A percentile compares a stretch with the other conserved stretches of the same genome.
Evolutionary conservation across 1,284 basidiomycete species (phyloP).

Genomic region (Pyrrhoderma noxium): DNA sequence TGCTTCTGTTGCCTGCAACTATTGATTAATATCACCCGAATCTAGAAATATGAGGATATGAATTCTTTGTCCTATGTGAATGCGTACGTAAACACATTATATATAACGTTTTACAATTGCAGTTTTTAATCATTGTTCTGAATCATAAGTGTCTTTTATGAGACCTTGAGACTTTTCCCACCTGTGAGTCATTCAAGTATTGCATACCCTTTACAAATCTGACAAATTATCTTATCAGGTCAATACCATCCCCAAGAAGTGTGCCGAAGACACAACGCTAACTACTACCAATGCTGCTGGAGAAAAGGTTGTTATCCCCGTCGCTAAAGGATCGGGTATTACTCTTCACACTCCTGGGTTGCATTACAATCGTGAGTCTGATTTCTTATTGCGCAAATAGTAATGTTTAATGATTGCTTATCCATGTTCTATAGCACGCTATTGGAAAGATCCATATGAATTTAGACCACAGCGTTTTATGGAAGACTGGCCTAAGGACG

Average conservation of each 20-base stretch:
- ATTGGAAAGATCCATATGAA: constrained; percentile 44
- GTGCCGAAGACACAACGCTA: constrained; percentile 39
- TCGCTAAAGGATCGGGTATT: constrained; percentile 39
- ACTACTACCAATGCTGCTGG: constrained; percentile 30
- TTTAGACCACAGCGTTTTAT: constrained; percentile 49
- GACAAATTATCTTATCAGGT: constrained; percentile 28
- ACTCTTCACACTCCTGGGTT: constrained; percentile 36
- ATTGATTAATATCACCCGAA: neutral
- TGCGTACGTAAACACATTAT: constrained; percentile 9
- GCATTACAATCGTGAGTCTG: constrained; percentile 35
- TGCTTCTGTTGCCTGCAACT: neutral
- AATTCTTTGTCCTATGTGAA: constrained; percentile 11
- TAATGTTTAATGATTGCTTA: neutral
- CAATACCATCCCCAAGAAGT: constrained; percentile 40
- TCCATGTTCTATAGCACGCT: constrained; percentile 32
- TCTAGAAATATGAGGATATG: constrained; percentile 18
- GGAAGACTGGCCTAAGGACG: constrained; percentile 41
- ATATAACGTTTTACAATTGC: too few species aligned
- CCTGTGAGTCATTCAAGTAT: constrained; percentile 12
- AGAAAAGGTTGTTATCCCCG: constrained; percentile 32
- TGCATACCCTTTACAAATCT: neutral
- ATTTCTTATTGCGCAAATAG: neutral
- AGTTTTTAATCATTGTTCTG: too few species aligned
- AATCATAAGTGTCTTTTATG: constrained; percentile 30
- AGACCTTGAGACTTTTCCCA: constrained; percentile 37